Percentiles rank a stretch among this genome's conserved stretches.
Evolutionary conservation across 2,329 filamentous ascomycete genomes (phyloP).

Genomic region (Xylaria sp.): DNA sequence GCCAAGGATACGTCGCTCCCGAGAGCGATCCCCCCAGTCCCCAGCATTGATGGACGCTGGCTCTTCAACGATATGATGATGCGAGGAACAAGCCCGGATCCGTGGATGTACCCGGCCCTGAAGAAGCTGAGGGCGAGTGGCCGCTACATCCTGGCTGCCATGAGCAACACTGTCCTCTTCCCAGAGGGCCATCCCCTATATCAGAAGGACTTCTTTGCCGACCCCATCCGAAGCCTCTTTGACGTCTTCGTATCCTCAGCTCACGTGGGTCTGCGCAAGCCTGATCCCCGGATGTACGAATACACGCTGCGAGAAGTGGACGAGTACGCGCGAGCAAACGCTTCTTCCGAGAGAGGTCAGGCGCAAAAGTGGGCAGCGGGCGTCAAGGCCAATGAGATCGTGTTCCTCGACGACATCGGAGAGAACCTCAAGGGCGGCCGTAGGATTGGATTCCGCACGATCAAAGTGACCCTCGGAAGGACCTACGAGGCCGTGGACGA

Average conservation of each 20-base stretch:
- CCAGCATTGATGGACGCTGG: slow-evolving; percentile 67
- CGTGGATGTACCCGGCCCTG: slow-evolving; percentile 82
- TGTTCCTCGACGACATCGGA: slow-evolving; percentile 93
- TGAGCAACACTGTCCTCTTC: slow-evolving; percentile 88
- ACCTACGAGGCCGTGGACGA: slow-evolving; percentile 76
- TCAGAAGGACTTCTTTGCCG: slow-evolving; percentile 43
- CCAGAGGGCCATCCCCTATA: slow-evolving; percentile 67
- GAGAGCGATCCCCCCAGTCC: slow-evolving; percentile 54
- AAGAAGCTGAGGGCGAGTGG: slow-evolving; percentile 59
- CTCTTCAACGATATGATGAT: slow-evolving; percentile 93
- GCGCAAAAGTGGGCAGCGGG: slow-evolving; percentile 43
- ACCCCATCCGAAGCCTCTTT: slow-evolving; percentile 63
- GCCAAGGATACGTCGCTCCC: slow-evolving; percentile 38
- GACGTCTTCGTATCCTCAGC: slow-evolving; percentile 85
- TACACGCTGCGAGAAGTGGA: slow-evolving; percentile 64
- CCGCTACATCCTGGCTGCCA: slow-evolving; percentile 68
- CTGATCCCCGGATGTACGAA: slow-evolving; percentile 75
- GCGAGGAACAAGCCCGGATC: slow-evolving; percentile 64
- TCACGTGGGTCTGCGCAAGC: slow-evolving; percentile 82
- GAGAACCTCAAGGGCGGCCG: slow-evolving; percentile 81
- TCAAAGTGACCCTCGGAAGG: slow-evolving; percentile 77
- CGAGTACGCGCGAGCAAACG: slow-evolving; percentile 53
- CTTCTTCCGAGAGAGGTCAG: slow-evolving; percentile 35
- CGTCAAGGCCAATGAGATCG: slow-evolving; percentile 60
- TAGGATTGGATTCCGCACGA: slow-evolving; percentile 68